Evolutionary conservation across 78 protist species (phyloP).

Genomic region (Isochrysis galbana): DNA sequence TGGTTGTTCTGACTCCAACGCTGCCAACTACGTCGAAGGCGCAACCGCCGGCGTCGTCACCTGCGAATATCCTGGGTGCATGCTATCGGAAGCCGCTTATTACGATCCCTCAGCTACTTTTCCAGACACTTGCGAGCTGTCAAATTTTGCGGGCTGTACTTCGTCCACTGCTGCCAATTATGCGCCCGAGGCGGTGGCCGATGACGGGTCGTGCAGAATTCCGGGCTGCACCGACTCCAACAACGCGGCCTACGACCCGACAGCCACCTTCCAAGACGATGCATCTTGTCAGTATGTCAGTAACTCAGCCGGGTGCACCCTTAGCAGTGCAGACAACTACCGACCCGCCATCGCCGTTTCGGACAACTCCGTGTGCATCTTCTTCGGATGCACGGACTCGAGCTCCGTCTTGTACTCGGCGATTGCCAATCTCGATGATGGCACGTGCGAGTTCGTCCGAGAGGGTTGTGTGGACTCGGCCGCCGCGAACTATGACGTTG

Average conservation of each 20-base stretch:
- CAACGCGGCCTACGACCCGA: background rate
- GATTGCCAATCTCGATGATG: background rate
- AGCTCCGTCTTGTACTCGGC: background rate
- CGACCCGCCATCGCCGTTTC: too few species aligned
- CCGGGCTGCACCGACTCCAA: background rate
- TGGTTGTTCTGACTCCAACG: background rate
- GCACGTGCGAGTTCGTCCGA: background rate
- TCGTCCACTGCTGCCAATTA: background rate
- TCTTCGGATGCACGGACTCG: conserved; percentile 9
- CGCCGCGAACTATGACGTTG: background rate
- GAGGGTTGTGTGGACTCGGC: background rate
- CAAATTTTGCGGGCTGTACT: background rate
- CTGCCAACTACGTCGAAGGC: background rate
- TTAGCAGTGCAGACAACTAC: too few species aligned
- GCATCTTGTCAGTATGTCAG: too few species aligned
- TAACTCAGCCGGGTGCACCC: too few species aligned
- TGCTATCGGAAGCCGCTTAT: background rate
- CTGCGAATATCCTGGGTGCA: background rate
- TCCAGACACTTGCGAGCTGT: background rate
- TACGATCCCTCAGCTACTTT: background rate
- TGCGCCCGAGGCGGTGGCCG: background rate
- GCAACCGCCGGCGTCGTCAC: background rate
- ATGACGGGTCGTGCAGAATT: background rate
- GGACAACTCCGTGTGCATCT: conserved; percentile 3
- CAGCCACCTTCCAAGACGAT: background rate